Evolutionary conservation across 1,284 basidiomycete species (phyloP).

Genomic region (Phellopilus nigrolimitatus): DNA sequence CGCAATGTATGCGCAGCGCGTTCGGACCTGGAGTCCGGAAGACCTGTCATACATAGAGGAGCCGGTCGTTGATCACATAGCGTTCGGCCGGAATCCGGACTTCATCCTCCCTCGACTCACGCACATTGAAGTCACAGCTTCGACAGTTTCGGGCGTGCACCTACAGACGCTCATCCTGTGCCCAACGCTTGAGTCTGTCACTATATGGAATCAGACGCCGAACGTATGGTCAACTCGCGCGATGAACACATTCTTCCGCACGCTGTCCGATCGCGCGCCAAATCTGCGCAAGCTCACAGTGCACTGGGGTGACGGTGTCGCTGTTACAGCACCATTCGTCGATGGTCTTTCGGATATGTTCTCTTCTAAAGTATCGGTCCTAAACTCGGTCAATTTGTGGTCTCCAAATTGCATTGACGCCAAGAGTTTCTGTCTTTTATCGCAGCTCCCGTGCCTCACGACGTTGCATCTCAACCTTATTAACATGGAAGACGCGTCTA

Average conservation of each 20-base stretch:
- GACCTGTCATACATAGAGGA: constrained; percentile 20
- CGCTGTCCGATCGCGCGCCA: constrained; percentile 13
- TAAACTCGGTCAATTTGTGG: constrained; percentile 18
- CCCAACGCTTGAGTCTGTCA: constrained; percentile 17
- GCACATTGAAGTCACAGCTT: constrained; percentile 18
- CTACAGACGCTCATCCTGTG: constrained; percentile 18
- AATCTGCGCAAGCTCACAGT: constrained; percentile 17
- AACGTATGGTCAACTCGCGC: constrained; percentile 2
- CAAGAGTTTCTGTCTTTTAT: constrained; percentile 8
- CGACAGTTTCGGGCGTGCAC: constrained; percentile 17
- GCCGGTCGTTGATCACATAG: constrained; percentile 19
- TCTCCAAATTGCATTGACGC: constrained; percentile 16
- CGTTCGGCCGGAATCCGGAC: constrained; percentile 15
- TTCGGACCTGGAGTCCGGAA: constrained; percentile 16
- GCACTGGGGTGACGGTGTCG: constrained; percentile 12
- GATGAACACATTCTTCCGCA: constrained; percentile 19
- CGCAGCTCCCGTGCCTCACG: constrained; percentile 14
- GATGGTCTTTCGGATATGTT: constrained; percentile 18
- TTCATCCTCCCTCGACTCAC: constrained; percentile 17
- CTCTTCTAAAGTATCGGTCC: neutral
- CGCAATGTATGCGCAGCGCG: constrained; percentile 13
- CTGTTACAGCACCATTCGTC: constrained; percentile 3
- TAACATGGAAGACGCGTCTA: neutral
- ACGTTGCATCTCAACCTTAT: constrained; percentile 18
- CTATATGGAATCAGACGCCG: constrained; percentile 14